These are phyloP conservation scores for Dipodascus albidus DNA, from an alignment of 805 yeast genomes.

Conservation along the genomic window DNA sequence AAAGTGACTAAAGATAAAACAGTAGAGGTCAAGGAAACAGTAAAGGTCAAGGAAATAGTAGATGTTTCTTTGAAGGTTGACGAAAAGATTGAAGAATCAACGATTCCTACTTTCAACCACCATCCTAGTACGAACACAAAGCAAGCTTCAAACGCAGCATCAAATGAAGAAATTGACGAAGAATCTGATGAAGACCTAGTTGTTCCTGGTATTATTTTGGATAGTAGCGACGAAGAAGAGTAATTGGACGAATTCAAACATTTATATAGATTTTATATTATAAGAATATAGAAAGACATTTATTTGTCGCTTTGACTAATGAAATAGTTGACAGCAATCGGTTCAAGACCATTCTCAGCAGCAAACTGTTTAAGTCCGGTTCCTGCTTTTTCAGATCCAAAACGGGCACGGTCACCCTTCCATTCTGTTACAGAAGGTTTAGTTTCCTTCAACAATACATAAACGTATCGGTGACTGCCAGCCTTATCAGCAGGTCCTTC, in stretches of 20 bases:
- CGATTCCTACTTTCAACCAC: neutral
- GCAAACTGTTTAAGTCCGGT: conserved; percentile 72
- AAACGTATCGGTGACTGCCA: conserved; percentile 80
- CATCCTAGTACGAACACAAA: neutral
- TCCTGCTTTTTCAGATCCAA: conserved; percentile 83
- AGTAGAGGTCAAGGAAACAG: neutral
- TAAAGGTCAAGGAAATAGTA: too few relatives aligned
- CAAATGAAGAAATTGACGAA: neutral
- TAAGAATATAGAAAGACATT: neutral
- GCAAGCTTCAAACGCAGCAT: neutral
- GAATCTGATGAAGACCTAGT: neutral
- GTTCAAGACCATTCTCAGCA: conserved; percentile 40
- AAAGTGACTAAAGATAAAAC: neutral
- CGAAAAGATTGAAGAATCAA: too few relatives aligned
- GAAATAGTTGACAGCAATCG: conserved; percentile 74
- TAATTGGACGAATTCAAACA: too few relatives aligned
- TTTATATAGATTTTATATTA: neutral
- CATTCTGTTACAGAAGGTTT: conserved; percentile 23
- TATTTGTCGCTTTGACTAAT: conserved; percentile 33
- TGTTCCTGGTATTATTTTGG: neutral
- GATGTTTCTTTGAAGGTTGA: too few relatives aligned
- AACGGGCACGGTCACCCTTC: conserved; percentile 44
- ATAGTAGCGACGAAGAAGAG: conserved; percentile 1
- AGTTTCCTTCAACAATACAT: conserved; percentile 60
- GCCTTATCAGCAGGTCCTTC: conserved; percentile 76